These are phyloP conservation scores for Agastache rugosa DNA, from an alignment of 257 asterid genomes.

Conservation along the genomic window DNA sequence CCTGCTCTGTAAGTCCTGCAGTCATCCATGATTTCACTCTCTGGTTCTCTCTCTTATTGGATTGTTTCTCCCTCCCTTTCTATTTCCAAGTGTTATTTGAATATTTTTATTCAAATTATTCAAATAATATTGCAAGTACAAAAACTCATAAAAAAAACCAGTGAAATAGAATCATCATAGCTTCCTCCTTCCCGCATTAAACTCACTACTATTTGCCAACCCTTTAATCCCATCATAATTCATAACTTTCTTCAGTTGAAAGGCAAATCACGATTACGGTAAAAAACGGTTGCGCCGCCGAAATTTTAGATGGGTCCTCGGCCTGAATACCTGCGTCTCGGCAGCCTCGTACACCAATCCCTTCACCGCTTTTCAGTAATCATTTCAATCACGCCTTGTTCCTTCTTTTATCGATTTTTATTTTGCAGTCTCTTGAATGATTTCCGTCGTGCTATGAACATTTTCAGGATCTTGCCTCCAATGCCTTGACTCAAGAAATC, in stretches of 20 bases:
- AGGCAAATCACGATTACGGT: neutral
- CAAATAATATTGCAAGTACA: no score
- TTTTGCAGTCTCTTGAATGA: neutral
- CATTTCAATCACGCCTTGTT: neutral
- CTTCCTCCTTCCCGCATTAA: neutral
- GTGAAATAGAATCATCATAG: neutral
- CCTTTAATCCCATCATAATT: neutral
- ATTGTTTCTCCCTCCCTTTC: no score
- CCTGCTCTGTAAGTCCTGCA: no score
- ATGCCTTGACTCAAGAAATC: slow-evolving; percentile 49
- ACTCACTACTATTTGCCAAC: neutral
- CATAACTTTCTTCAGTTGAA: neutral
- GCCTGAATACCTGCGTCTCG: slow-evolving; percentile 51
- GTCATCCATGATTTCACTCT: no score
- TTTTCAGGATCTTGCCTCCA: slow-evolving; percentile 53
- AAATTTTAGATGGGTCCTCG: slow-evolving; percentile 41
- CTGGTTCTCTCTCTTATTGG: no score
- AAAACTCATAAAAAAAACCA: no score
- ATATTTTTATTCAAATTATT: no score
- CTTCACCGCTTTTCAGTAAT: slow-evolving; percentile 56
- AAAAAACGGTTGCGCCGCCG: neutral
- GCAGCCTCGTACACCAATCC: slow-evolving; percentile 49
- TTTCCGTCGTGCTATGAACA: neutral
- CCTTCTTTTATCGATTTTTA: neutral
- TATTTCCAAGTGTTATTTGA: no score